A percentile compares a stretch with the other conserved stretches of the same genome.
These are phyloP conservation scores for Tympanopsis confertula DNA, from an alignment of 2,329 filamentous ascomycete genomes.

Conservation along the genomic window DNA sequence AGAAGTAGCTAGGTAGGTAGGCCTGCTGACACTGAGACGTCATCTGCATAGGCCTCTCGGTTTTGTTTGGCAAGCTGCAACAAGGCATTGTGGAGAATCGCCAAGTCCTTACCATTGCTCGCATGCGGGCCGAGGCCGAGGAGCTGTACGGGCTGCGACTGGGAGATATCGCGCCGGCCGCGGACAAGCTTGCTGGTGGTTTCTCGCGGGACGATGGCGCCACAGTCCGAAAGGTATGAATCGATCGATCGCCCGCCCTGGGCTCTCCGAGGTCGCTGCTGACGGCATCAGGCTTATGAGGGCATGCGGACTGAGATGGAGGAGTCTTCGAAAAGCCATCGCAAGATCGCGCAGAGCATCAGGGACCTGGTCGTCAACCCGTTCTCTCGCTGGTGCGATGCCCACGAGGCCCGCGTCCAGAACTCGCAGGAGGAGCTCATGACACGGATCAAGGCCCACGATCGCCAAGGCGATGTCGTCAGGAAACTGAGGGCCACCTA, in stretches of 20 bases:
- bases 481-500: conserved; percentile 92
- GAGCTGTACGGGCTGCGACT: conserved; percentile 76
- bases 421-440: conserved; percentile 93
- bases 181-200: conserved; percentile 72
- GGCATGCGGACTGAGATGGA: conserved; percentile 87
- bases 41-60: conserved; percentile 56
- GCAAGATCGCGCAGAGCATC: conserved; percentile 92
- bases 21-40: conserved; percentile 8
- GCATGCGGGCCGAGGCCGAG: conserved; percentile 90
- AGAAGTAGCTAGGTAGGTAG: not conserved
- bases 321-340: conserved; percentile 77
- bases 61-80: conserved; percentile 91
- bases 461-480: conserved; percentile 78
- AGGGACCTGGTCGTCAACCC: conserved; percentile 89
- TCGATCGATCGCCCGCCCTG: not conserved
- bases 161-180: conserved; percentile 67
- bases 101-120: conserved; percentile 82
- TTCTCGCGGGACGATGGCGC: conserved; percentile 89
- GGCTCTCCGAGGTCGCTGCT: conserved; percentile 2
- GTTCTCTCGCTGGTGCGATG: conserved; percentile 91
- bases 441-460: conserved; percentile 78
- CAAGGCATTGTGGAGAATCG: conserved; percentile 92
- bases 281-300: conserved; percentile 65
- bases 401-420: conserved; percentile 81
- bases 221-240: conserved; percentile 76